Evolutionary conservation across 306 rosid species (phyloP).

Genomic region (Cucumis hystrix): DNA sequence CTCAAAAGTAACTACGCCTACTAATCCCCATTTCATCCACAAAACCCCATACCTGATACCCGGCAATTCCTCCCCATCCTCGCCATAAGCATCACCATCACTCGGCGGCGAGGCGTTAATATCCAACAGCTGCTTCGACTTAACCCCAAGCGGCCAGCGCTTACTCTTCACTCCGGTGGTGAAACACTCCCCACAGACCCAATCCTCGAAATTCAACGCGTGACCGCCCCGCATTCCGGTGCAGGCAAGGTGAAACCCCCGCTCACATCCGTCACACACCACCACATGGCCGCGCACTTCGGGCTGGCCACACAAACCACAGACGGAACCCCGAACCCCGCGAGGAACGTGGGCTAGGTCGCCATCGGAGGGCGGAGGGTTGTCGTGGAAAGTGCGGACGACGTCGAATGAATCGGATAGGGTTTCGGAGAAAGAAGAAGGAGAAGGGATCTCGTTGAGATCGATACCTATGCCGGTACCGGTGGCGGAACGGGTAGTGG

Average conservation of each 20-base stretch:
- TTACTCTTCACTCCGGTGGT: constrained; percentile 60
- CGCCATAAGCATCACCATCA: constrained; percentile 42
- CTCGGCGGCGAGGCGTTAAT: constrained; percentile 96
- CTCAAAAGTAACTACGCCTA: neutral
- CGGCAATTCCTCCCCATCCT: constrained; percentile 25
- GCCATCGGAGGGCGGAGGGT: constrained; percentile 68
- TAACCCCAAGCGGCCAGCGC: constrained; percentile 88
- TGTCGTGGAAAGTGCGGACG: constrained; percentile 65
- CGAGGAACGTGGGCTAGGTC: constrained; percentile 47
- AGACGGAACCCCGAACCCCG: constrained; percentile 17
- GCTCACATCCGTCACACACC: constrained; percentile 98
- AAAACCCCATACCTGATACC: constrained; percentile 47
- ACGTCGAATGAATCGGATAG: constrained; percentile 62
- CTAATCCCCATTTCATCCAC: neutral
- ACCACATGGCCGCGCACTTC: constrained; percentile 39
- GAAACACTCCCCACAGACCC: constrained; percentile 77
- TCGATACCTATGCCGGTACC: constrained; percentile 60
- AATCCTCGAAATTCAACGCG: constrained; percentile 38
- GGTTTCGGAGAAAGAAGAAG: constrained; percentile 47
- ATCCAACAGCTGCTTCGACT: constrained; percentile 76
- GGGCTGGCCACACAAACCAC: constrained; percentile 42
- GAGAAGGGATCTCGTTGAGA: constrained; percentile 98
- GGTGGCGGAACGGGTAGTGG: constrained; percentile 27
- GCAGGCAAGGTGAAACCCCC: constrained; percentile 64
- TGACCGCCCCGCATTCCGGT: constrained; percentile 59